Conservation (phyloP, 768 basidiomycete species). For the Pleurotus cornucopiae region DNA sequence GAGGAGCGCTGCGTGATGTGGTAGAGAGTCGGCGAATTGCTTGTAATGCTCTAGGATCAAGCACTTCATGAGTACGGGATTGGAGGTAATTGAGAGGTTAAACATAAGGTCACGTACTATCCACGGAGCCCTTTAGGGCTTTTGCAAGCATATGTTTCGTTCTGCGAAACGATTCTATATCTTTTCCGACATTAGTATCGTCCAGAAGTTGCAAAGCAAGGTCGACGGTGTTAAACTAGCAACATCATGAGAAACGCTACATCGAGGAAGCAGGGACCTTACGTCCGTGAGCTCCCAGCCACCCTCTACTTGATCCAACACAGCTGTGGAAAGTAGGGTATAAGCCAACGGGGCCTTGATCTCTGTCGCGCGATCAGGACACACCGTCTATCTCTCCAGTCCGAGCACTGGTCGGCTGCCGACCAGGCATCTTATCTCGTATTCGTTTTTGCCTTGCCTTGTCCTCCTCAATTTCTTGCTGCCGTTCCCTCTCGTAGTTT, state of each 20-base stretch:
- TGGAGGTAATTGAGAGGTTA: no score
- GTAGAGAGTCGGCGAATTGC: conserved; percentile 90
- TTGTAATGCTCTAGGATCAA: conserved; percentile 77
- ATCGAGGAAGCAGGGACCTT: conserved; percentile 20
- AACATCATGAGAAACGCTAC: conserved; percentile 6
- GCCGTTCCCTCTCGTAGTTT: conserved; percentile 54
- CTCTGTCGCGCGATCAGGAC: conserved; percentile 17
- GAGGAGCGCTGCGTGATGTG: conserved; percentile 81
- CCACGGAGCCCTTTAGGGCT: conserved; percentile 84
- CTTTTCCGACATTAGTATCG: conserved; percentile 65
- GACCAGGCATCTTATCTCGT: conserved; percentile 60
- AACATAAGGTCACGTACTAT: conserved; percentile 49
- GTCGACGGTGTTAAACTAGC: conserved; percentile 90
- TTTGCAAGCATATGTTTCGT: conserved; percentile 76
- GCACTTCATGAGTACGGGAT: conserved; percentile 3
- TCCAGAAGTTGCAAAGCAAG: conserved; percentile 88
- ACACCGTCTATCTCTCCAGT: conserved; percentile 84
- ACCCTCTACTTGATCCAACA: conserved; percentile 81
- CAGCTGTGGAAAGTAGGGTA: conserved; percentile 40
- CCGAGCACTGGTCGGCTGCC: conserved; percentile 49
- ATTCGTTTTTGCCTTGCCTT: conserved; percentile 65
- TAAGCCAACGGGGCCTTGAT: conserved; percentile 1
- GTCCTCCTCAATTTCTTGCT: conserved; percentile 60
- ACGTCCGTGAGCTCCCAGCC: conserved; percentile 92
- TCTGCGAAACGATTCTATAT: conserved; percentile 70